Conservation (phyloP, 108 stramenopile species). For the Craspedostauros australis region DNA sequence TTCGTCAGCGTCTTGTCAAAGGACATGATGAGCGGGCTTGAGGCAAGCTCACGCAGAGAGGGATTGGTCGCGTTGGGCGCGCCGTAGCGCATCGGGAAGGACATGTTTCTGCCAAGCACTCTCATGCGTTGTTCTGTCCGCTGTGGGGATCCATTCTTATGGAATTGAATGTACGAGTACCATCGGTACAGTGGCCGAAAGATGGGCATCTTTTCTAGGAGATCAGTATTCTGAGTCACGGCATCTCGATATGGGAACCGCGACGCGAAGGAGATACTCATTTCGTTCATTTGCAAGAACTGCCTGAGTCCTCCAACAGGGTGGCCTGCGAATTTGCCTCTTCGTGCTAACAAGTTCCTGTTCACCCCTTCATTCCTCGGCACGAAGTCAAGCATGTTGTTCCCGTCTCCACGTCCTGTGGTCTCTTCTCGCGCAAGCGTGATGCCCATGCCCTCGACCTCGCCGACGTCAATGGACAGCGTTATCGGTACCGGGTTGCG, state of each 20-base stretch:
- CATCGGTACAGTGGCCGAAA: slow-evolving; percentile 19
- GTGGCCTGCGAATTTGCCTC: slow-evolving; percentile 27
- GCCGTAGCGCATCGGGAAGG: neutral
- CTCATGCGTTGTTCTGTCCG: too few species aligned
- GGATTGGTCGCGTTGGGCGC: neutral
- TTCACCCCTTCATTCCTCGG: slow-evolving; percentile 11
- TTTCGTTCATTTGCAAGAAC: slow-evolving; percentile 27
- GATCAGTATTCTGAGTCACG: slow-evolving; percentile 15
- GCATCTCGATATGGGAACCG: slow-evolving; percentile 37
- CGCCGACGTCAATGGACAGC: slow-evolving; percentile 47
- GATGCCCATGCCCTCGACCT: slow-evolving; percentile 60
- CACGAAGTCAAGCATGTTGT: slow-evolving; percentile 42
- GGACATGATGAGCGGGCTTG: slow-evolving; percentile 50
- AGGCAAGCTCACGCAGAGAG: too few species aligned
- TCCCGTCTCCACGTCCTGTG: slow-evolving; percentile 23
- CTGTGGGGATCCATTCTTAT: too few species aligned
- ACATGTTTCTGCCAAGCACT: too few species aligned
- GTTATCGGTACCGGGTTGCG: slow-evolving; percentile 60
- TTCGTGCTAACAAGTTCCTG: slow-evolving; percentile 10
- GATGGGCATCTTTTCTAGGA: slow-evolving; percentile 5
- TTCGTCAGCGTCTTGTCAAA: slow-evolving; percentile 37
- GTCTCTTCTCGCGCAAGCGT: slow-evolving; percentile 31
- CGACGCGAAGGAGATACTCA: slow-evolving; percentile 10
- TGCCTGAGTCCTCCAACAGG: slow-evolving; percentile 34
- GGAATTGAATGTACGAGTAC: slow-evolving; percentile 23